Evolutionary conservation across 805 yeast species (phyloP).

Genomic region (Candida schatavii): DNA sequence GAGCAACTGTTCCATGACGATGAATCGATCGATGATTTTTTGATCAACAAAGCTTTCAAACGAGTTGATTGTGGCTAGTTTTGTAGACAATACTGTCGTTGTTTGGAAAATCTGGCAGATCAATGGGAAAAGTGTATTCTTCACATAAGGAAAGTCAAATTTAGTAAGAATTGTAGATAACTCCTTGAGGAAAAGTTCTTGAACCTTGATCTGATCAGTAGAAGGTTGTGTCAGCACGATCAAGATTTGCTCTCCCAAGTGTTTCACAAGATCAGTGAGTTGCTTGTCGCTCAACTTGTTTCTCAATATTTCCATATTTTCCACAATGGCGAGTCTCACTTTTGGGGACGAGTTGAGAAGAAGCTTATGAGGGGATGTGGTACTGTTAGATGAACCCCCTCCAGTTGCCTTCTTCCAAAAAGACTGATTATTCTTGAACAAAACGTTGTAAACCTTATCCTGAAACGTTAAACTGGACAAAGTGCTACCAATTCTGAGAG

Average conservation of each 20-base stretch:
- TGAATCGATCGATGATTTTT: conserved; percentile 65
- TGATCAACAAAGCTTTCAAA: conserved; percentile 56
- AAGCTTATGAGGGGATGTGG: conserved; percentile 13
- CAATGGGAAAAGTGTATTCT: conserved; percentile 72
- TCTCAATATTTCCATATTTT: conserved; percentile 47
- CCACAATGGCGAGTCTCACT: conserved; percentile 31
- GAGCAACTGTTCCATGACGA: conserved; percentile 73
- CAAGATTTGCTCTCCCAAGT: conserved; percentile 36
- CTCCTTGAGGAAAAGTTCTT: conserved; percentile 50
- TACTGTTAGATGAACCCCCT: conserved; percentile 13
- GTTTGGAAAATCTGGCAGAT: conserved; percentile 72
- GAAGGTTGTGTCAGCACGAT: conserved; percentile 11
- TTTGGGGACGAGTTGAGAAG: conserved; percentile 31
- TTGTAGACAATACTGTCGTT: conserved; percentile 80
- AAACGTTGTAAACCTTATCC: conserved; percentile 57
- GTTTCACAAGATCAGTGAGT: conserved; percentile 47
- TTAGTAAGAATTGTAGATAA: conserved; percentile 40
- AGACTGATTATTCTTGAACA: conserved; percentile 24
- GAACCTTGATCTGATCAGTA: conserved; percentile 38
- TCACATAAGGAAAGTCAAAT: conserved; percentile 67
- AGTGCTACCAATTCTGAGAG: conserved; percentile 59
- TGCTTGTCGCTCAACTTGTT: conserved; percentile 52
- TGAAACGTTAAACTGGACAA: conserved; percentile 77
- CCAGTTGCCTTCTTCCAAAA: conserved; percentile 10
- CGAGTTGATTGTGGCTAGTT: conserved; percentile 61